Percentiles rank a stretch among this genome's conserved stretches.
Conservation (phyloP, 768 basidiomycete genomes). For the Tulasnella sp. region DNA sequence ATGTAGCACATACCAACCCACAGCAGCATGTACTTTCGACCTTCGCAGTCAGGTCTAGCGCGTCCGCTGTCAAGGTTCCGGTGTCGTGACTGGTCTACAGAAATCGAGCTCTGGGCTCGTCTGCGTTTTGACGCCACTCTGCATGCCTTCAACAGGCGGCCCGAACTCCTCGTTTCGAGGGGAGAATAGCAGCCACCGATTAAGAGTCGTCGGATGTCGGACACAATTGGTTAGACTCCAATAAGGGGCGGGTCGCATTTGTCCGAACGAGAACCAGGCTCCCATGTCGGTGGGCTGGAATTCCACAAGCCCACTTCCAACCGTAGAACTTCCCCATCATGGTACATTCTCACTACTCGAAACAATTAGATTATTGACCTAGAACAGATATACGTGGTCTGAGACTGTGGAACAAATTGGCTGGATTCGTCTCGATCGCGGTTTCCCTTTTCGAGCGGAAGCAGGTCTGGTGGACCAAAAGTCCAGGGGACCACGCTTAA, state of each 20-base stretch:
- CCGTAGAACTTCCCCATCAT: not conserved
- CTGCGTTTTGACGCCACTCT: not conserved
- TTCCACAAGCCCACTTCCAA: not conserved
- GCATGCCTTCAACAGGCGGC: slow-evolving; percentile 7
- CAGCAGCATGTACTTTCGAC: not conserved
- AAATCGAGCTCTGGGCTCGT: not conserved
- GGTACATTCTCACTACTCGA: not conserved
- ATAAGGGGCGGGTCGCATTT: not conserved
- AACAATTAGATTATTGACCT: not conserved
- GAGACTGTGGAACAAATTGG: not conserved
- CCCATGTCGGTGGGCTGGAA: not conserved
- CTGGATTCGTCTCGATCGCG: not conserved
- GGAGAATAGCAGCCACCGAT: not conserved
- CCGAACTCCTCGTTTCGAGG: slow-evolving; percentile 3
- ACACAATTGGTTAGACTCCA: not conserved
- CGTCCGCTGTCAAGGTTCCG: slow-evolving; percentile 3
- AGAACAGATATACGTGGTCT: not conserved
- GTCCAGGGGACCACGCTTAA: not conserved
- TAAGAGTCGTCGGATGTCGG: not conserved
- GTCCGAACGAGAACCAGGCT: slow-evolving; percentile 2
- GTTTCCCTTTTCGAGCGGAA: not conserved
- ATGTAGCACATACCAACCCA: not conserved
- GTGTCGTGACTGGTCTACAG: not conserved
- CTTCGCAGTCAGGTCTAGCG: not conserved
- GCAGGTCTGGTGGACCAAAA: not conserved